Conservation (phyloP, 495 filamentous ascomycete species). For the Hapsidospora chrysogenum region DNA sequence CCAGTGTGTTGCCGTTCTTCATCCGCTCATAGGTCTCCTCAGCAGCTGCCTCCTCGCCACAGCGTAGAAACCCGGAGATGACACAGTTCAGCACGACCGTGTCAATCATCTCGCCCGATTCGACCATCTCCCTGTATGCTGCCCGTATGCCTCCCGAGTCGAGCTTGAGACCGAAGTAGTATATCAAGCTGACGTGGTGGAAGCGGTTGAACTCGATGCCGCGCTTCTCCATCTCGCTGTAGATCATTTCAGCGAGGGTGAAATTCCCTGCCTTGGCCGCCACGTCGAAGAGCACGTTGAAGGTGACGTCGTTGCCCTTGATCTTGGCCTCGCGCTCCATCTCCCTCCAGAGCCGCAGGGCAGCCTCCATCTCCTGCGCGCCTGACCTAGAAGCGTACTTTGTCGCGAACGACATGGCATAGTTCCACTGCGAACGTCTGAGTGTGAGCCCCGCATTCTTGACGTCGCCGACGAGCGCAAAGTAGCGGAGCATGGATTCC, state of each 20-base stretch:
- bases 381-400: constrained; percentile 48
- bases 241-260: constrained; percentile 62
- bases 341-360: constrained; percentile 69
- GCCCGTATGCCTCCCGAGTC: constrained; percentile 52
- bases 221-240: constrained; percentile 61
- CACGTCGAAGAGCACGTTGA: constrained; percentile 82
- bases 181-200: constrained; percentile 66
- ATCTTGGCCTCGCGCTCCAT: constrained; percentile 65
- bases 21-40: constrained; percentile 69
- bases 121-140: constrained; percentile 60
- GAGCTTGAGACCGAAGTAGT: constrained; percentile 54
- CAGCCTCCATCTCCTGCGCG: constrained; percentile 46
- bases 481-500: constrained; percentile 58
- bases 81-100: constrained; percentile 74
- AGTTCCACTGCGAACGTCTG: constrained; percentile 57
- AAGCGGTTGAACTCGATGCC: constrained; percentile 48
- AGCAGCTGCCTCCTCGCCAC: constrained; percentile 54
- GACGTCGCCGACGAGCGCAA: constrained; percentile 72
- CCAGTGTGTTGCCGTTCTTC: constrained; percentile 36
- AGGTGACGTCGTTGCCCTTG: constrained; percentile 52
- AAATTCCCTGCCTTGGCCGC: constrained; percentile 75
- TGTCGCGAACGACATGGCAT: constrained; percentile 61
- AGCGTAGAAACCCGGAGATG: constrained; percentile 57
- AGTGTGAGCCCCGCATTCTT: constrained; percentile 47
- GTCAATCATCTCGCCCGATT: constrained; percentile 73